A percentile compares a stretch with the other conserved stretches of the same genome.
These are phyloP conservation scores for Spergularia bocconei DNA, from an alignment of 148 eudicot genomes.

Conservation along the genomic window DNA sequence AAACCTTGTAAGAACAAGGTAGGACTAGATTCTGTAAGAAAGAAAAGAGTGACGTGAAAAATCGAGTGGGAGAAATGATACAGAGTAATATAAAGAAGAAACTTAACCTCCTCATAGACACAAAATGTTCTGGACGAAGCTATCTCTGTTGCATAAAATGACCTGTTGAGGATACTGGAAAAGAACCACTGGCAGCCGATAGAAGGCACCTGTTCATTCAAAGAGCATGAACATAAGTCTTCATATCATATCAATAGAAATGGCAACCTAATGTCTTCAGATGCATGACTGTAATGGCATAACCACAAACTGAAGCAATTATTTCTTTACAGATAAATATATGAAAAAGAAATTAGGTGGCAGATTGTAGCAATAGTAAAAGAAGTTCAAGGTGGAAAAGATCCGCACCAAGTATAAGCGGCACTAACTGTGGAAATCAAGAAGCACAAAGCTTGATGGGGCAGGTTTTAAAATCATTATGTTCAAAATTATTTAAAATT, in stretches of 20 bases:
- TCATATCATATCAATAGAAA: not conserved
- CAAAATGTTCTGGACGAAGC: slow-evolving; percentile 93
- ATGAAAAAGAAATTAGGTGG: not conserved
- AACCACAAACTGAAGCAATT: not conserved
- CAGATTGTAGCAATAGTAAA: slow-evolving; percentile 1
- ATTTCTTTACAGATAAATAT: not conserved
- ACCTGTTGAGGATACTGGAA: slow-evolving; percentile 30
- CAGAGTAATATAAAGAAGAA: not conserved
- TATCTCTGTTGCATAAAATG: slow-evolving; percentile 59
- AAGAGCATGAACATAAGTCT: slow-evolving; percentile 10
- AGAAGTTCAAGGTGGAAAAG: not conserved
- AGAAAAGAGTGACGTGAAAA: not conserved
- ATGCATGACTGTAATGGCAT: not conserved
- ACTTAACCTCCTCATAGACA: slow-evolving; percentile 76
- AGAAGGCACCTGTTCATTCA: slow-evolving; percentile 57
- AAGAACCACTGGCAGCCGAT: slow-evolving; percentile 94
- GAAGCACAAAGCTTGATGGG: not conserved
- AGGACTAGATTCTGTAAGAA: not conserved
- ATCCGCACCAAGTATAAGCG: not conserved
- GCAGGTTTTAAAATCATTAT: not conserved
- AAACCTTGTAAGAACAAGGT: not conserved
- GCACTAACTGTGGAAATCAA: not conserved
- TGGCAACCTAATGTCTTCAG: not conserved
- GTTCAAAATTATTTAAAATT: not conserved
- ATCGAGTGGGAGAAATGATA: too few species aligned